A percentile compares a stretch with the other conserved stretches of the same genome.
Evolutionary conservation across 2,329 filamentous ascomycete species (phyloP).

Genomic region (Fusarium sp.): DNA sequence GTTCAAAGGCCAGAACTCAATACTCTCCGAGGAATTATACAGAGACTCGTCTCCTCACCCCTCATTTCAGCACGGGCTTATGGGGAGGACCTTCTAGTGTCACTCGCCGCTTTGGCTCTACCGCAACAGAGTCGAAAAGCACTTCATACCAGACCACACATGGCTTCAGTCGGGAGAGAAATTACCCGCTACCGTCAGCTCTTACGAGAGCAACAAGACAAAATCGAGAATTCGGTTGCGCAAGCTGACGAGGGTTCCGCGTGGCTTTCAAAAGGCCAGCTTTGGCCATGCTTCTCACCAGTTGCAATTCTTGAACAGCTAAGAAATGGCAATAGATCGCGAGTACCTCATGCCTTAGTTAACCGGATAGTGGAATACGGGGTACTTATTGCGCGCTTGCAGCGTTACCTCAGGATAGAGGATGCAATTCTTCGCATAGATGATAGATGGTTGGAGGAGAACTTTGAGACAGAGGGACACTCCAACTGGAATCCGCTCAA

Average conservation of each 20-base stretch:
- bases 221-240: background rate
- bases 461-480: constrained; percentile 66
- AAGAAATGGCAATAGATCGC: constrained; percentile 37
- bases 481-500: constrained; percentile 67
- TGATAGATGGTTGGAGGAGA: constrained; percentile 56
- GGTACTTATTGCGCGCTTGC: constrained; percentile 59
- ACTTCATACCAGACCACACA: rapidly evolving
- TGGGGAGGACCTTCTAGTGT: constrained; percentile 35
- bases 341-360: constrained; percentile 51
- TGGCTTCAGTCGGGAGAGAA: background rate
- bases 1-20: background rate
- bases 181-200: rapidly evolving
- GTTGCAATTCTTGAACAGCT: constrained; percentile 64
- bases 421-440: constrained; percentile 48
- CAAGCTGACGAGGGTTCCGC: background rate
- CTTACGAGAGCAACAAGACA: background rate
- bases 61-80: constrained; percentile 29
- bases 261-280: constrained; percentile 60
- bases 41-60: constrained; percentile 15
- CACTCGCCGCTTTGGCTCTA: constrained; percentile 8
- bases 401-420: constrained; percentile 61
- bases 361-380: constrained; percentile 64
- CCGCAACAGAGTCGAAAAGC: background rate
- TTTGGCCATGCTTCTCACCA: constrained; percentile 64
- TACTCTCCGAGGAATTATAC: background rate